Conservation (phyloP, 2,329 filamentous ascomycete genomes). For the Xenoacremonium recifei region DNA sequence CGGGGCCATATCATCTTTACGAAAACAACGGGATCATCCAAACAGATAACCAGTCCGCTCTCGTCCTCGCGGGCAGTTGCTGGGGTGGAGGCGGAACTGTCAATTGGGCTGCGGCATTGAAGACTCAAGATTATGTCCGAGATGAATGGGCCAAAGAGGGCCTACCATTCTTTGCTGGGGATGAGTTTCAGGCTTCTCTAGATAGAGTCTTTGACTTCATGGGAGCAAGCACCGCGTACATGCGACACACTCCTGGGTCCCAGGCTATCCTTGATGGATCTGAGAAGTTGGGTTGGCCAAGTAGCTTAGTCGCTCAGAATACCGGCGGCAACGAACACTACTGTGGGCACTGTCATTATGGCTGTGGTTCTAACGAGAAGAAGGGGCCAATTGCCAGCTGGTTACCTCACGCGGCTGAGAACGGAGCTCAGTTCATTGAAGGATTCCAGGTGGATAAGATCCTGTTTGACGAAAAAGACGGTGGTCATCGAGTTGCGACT, state of each 20-base stretch:
- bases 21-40: constrained; percentile 62
- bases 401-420: constrained; percentile 74
- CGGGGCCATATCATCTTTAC: constrained; percentile 63
- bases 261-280: constrained; percentile 71
- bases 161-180: constrained; percentile 70
- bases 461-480: constrained; percentile 58
- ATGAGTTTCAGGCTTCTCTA: constrained; percentile 71
- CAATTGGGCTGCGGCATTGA: constrained; percentile 73
- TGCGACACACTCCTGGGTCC: constrained; percentile 74
- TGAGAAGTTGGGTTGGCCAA: constrained; percentile 69
- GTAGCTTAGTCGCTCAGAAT: constrained; percentile 74
- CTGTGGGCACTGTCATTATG: constrained; percentile 64
- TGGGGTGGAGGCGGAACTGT: constrained; percentile 87
- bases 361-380: constrained; percentile 69
- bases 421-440: constrained; percentile 80
- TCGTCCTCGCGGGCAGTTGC: constrained; percentile 64
- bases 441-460: constrained; percentile 73
- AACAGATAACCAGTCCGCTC: constrained; percentile 57
- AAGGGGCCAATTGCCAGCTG: constrained; percentile 75
- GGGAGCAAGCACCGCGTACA: constrained; percentile 65
- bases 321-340: constrained; percentile 71
- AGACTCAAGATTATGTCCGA: constrained; percentile 73
- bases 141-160: constrained; percentile 74
- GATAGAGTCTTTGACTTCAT: constrained; percentile 78
- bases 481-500: constrained; percentile 53